Evolutionary conservation across 768 basidiomycete genomes (phyloP).

Genomic region (Favolaschia claudopus): DNA sequence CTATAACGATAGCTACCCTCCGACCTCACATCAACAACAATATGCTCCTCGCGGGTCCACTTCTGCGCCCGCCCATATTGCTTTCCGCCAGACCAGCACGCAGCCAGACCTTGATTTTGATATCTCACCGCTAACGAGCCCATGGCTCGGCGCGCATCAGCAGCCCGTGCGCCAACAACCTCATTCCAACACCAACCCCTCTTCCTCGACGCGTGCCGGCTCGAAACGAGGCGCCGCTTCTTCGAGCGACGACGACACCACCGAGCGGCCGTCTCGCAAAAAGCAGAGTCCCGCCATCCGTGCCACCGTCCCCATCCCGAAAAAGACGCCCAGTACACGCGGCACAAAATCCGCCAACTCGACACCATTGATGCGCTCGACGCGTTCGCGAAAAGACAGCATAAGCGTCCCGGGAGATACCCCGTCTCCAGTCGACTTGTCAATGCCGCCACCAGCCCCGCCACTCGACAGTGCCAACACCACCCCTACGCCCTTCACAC

Average conservation of each 20-base stretch:
- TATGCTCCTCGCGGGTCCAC: constrained; percentile 49
- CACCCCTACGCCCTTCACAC: not conserved
- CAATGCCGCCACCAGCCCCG: constrained; percentile 87
- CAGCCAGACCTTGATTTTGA: constrained; percentile 68
- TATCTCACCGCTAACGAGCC: constrained; percentile 82
- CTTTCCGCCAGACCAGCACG: constrained; percentile 62
- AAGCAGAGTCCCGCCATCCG: constrained; percentile 60
- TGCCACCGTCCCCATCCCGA: constrained; percentile 36
- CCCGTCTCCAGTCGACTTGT: constrained; percentile 87
- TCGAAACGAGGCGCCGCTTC: constrained; percentile 65
- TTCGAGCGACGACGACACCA: constrained; percentile 60
- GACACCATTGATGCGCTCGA: constrained; percentile 62
- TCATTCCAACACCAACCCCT: constrained; percentile 15
- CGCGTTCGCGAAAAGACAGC: constrained; percentile 52
- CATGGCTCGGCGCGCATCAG: constrained; percentile 75
- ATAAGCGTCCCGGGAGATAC: constrained; percentile 58
- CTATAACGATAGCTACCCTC: constrained; percentile 42
- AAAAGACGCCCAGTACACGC: constrained; percentile 33
- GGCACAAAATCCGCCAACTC: constrained; percentile 64
- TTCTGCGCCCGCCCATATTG: constrained; percentile 80
- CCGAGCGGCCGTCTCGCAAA: constrained; percentile 54
- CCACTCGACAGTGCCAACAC: constrained; percentile 31
- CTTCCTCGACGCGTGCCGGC: constrained; percentile 18
- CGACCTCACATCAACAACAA: constrained; percentile 20
- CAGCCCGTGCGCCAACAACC: constrained; percentile 36